phyloP scores from a whole-genome alignment of 192 early-diverging fungal genomes.

The Phycomyces nitens region DNA sequence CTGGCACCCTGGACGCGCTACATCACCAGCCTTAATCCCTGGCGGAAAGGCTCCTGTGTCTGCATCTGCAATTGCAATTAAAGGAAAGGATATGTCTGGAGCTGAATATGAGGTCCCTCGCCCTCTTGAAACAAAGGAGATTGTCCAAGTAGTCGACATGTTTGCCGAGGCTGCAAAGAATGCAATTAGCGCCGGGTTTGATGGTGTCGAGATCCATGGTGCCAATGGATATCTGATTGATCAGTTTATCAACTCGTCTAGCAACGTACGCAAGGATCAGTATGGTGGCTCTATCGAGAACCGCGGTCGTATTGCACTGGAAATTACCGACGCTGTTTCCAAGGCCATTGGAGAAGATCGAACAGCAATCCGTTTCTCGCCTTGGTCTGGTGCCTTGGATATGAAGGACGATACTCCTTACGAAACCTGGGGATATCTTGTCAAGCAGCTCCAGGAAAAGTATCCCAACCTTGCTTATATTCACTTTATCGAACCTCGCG shows the following conservation, averaged over 20 bases:
- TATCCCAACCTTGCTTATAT: conserved; percentile 33
- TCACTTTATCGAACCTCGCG: conserved; percentile 30
- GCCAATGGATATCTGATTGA: conserved; percentile 90
- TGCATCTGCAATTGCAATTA: conserved; percentile 24
- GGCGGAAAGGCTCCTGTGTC: conserved; percentile 8
- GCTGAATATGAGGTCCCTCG: conserved; percentile 14
- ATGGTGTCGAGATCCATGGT: conserved; percentile 84
- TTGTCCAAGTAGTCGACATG: conserved; percentile 6
- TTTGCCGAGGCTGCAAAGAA: conserved; percentile 52
- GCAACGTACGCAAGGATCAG: conserved; percentile 70
- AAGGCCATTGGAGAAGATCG: conserved; percentile 26
- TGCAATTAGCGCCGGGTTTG: conserved; percentile 79
- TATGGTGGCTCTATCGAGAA: conserved; percentile 32
- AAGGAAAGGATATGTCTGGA: conserved; percentile 1
- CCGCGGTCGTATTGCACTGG: conserved; percentile 27
- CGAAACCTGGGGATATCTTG: conserved; percentile 28
- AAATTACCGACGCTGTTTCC: conserved; percentile 25
- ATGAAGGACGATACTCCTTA: conserved; percentile 30
- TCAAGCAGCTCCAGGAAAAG: conserved; percentile 16
- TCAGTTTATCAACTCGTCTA: conserved; percentile 74
- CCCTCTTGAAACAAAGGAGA: conserved; percentile 10
- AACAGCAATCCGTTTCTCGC: conserved; percentile 33
- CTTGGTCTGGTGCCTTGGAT: conserved; percentile 23
- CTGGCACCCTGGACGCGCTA: conserved; percentile 38
- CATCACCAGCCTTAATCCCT: background rate